Base-by-base conservation (phyloP, 2,329 filamentous ascomycete species). In the Aspergillus arachidicola region DNA sequence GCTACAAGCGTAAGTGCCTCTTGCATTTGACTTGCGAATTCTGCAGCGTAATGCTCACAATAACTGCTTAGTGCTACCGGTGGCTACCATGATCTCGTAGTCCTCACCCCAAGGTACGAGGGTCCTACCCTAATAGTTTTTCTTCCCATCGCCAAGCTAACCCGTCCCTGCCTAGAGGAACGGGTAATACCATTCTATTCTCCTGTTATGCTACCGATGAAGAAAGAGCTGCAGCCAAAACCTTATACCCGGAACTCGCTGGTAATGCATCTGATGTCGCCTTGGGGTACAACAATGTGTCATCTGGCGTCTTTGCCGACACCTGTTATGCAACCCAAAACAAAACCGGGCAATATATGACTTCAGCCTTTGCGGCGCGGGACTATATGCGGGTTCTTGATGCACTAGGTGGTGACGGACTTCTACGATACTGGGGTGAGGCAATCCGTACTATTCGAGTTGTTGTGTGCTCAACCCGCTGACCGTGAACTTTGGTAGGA, bases 311-410 rank as follows among this genome's bases (percentile, higher is more conserved):
- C 34, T 21, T 53, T 21, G 54, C 55, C 7, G 46, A 62, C 19
- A 45, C 34, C 4, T 62, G 60, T 19, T 58, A 53, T 14, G 45
- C 23, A 7, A 21, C 43, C 16, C 45, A 53, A 19, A 62, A 58
- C 30, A 11, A 21, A 11, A 58, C 54, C 12, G 55, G 60, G 4
- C 28, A 38, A 6, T 66, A 79, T 9, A 66, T 83, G 5, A 79
- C 81, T 7, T 82, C 80, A 0, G 76, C 78, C 0, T 82, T 79
- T 61, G 72, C 75, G 0, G 82, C 76, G 0, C 68, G 81, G 23
- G 82, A 85, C 62, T 71, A 82, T 61, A 78, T 82, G 59, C 55
- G 67, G 4, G 74, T 84, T 50, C 79, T 79, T 1, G 81, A 83
- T 46, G 78, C 79, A 0, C 64, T 81, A 0, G 71, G 66, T 3